Conservation (phyloP, 345 rosid genomes). For the Populus simonii region DNA sequence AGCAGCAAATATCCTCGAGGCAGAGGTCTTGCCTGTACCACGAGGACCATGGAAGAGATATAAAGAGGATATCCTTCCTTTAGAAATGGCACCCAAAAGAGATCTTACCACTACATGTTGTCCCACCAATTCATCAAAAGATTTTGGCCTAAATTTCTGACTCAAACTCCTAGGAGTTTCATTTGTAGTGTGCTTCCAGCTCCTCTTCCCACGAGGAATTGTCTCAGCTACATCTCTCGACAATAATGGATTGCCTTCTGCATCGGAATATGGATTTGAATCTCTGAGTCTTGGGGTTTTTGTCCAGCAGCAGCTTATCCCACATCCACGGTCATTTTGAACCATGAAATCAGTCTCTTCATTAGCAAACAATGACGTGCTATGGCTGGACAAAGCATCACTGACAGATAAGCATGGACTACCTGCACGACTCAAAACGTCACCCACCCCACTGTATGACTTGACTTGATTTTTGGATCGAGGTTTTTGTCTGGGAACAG, state of each 20-base stretch:
- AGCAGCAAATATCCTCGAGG: slow-evolving; percentile 85
- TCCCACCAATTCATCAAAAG: slow-evolving; percentile 80
- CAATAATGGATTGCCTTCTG: slow-evolving; percentile 68
- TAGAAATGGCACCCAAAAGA: slow-evolving; percentile 69
- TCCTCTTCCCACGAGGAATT: slow-evolving; percentile 22
- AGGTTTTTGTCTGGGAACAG: slow-evolving; percentile 25
- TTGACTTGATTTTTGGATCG: slow-evolving; percentile 27
- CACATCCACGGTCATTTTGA: slow-evolving; percentile 52
- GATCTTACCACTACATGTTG: slow-evolving; percentile 74
- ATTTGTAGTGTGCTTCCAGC: slow-evolving; percentile 28
- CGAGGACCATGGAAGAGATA: slow-evolving; percentile 94
- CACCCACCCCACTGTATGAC: slow-evolving; percentile 42
- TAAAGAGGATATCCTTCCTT: slow-evolving; percentile 65
- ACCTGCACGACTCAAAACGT: slow-evolving; percentile 47
- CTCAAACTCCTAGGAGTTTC: slow-evolving; percentile 64
- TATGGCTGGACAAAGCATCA: slow-evolving; percentile 47
- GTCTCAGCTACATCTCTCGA: slow-evolving; percentile 35
- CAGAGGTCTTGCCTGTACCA: slow-evolving; percentile 89
- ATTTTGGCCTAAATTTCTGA: slow-evolving; percentile 74
- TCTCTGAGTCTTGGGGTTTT: slow-evolving; percentile 69
- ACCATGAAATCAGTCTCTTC: slow-evolving; percentile 47
- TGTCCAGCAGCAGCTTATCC: slow-evolving; percentile 81
- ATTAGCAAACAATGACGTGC: slow-evolving; percentile 40
- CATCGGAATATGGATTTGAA: slow-evolving; percentile 57
- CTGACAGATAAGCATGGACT: slow-evolving; percentile 51